Evolutionary conservation across 2,329 filamentous ascomycete genomes (phyloP), one percentile per base, ranked within the genome.

Genomic region (Pseudocercospora pini-densiflorae): DNA sequence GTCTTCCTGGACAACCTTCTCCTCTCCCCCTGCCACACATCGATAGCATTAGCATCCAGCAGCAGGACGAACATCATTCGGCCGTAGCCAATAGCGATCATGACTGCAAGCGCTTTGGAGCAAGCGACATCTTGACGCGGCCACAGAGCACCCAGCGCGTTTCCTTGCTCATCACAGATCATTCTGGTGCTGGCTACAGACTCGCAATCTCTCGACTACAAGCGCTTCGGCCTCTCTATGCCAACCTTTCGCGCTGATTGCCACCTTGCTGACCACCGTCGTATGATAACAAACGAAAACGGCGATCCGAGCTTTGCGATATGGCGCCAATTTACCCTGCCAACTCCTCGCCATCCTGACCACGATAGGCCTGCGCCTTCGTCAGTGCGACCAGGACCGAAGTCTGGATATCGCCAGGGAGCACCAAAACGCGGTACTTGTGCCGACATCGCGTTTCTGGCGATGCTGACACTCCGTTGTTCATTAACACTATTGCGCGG

Each of bases 291-390:
- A 29, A 14, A 27, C 12, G 49, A 24, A 8, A 9, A 24, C 23
- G n/a, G 12, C 23, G 49, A 53, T 53, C 49, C n/a, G 49, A 53
- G 49, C 12, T 53, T 24, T 53, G 49, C 6, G 49, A 33, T 33
- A 24, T 53, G 49, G 23, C n/a, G 49, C 23, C 23, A 53, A 53
- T 53, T 27, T 27, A 53, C 49, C 49, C 49, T 53, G 49, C 49
- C 49, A 53, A 53, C 49, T 53, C 23, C 19, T 23, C 49, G 49
- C 49, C 19, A 53, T 53, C 24, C 24, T 24, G 49, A 53, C 49
- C 49, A 53, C 49, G 49, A 24, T 53, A 53, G 19, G 23, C 23
- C 49, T 14, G 49, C 23, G 6, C 12, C 23, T 21, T 24, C 49
- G 49, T 53, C 49, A 53, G 49, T 53, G 12, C 49, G 49, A 53